Evolutionary conservation across 1,284 basidiomycete species (phyloP), one percentile per base, ranked within the genome.

Genomic region (Pseudozyma sp.): DNA sequence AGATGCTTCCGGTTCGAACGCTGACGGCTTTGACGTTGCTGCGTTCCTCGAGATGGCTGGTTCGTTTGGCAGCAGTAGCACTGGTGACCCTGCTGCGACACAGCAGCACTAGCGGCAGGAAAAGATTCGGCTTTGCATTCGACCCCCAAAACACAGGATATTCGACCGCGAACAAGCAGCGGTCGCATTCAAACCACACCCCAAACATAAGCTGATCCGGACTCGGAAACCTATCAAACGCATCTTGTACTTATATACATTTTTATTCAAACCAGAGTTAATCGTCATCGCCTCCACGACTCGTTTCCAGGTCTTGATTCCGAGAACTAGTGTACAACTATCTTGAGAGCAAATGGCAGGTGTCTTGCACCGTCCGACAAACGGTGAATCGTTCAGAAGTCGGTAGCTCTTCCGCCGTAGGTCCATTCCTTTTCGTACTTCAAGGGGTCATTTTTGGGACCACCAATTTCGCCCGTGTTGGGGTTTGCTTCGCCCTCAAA

Each of bases 401-500:
- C 82, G 16, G 79, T 80, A 1, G 81, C 80, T 29, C 84, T 70
- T 0, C 84, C 84, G 14, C 80, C 84, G 48, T 79, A 85, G 3
- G 79, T 78, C 84, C 84, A 85, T 45, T 85, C 84, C 46, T 73
- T 68, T 35, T 79, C 71, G 74, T 82, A 84, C 31, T 66, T 81
- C 58, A 89, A 84, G 17, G 88, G 88, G 75, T 89, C 88, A 17
- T 85, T 84, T 81, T 89, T 89, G 1, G 88, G 88, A 0, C 88
- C 88, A 0, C 88, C 88, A 8, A 86, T 73, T 75, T 89, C 88
- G 16, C 88, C 88, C 34, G 88, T 89, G 17, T 77, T 77, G 4
- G 88, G 88, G 77, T 89, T 88, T 0, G 79, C 75, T 9, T 88
- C 87, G 5, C 88, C 88, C 55, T 88, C 85, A 56, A 89, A 89